A percentile compares a stretch with the other conserved stretches of the same genome.
Conservation (phyloP, 2,329 filamentous ascomycete genomes). For the Xylaria hypoxylon region DNA sequence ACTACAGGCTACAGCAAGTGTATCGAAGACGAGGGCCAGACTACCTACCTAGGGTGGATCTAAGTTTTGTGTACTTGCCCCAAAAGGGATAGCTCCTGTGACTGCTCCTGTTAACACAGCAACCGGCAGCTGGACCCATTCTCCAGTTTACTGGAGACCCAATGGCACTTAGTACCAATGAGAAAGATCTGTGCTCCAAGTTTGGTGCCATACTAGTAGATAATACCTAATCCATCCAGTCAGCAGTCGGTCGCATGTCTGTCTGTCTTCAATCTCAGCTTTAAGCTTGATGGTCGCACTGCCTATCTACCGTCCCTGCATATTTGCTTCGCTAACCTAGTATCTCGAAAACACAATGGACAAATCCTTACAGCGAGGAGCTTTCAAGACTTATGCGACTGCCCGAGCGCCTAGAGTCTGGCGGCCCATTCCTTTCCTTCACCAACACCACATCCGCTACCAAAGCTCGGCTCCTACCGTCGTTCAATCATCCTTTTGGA, state of each 20-base stretch:
- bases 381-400: slow-evolving; percentile 34
- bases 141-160: not conserved
- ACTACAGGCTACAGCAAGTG: no score
- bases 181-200: not conserved
- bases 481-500: slow-evolving; percentile 73
- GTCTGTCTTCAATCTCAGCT: not conserved
- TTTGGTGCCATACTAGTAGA: not conserved
- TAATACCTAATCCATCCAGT: no score
- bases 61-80: slow-evolving; percentile 33
- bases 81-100: slow-evolving; percentile 32
- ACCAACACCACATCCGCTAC: slow-evolving; percentile 38
- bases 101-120: slow-evolving; percentile 33
- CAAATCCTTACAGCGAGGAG: slow-evolving; percentile 35
- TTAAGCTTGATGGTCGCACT: not conserved
- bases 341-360: slow-evolving; percentile 34
- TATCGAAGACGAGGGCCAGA: no score
- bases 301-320: not conserved
- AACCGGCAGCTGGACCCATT: slow-evolving; percentile 22
- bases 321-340: not conserved
- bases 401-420: slow-evolving; percentile 16
- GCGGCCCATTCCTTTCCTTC: slow-evolving; percentile 20
- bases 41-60: not conserved
- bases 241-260: no score
- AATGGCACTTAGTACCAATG: not conserved
- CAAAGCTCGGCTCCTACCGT: slow-evolving; percentile 62